A percentile compares a stretch with the other conserved stretches of the same genome.
Evolutionary conservation across 306 rosid species (phyloP).

Genomic region (Hippophae rhamnoides): DNA sequence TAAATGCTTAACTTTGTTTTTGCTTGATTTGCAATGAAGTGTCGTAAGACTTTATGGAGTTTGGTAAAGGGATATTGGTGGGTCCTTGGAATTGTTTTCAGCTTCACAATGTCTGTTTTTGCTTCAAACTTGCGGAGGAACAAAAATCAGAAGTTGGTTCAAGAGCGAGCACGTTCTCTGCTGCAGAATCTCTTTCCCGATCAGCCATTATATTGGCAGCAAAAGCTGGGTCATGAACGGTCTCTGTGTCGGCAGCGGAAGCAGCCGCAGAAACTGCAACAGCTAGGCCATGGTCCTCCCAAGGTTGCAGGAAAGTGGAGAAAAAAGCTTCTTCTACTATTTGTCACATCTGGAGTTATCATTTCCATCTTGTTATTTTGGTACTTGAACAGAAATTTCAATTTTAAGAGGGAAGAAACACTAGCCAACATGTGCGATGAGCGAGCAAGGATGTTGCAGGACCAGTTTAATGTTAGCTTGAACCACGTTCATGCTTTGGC

Average conservation of each 20-base stretch:
- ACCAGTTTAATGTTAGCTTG: constrained; percentile 91
- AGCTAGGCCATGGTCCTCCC: constrained; percentile 27
- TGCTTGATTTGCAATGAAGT: constrained; percentile 24
- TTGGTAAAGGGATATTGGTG: constrained; percentile 41
- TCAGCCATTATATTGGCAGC: constrained; percentile 13
- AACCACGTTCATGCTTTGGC: constrained; percentile 95
- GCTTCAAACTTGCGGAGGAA: constrained; percentile 32
- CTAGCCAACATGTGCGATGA: constrained; percentile 95
- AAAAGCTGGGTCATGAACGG: constrained; percentile 25
- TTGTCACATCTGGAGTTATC: constrained; percentile 39
- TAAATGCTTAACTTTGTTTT: constrained; percentile 13
- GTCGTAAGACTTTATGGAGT: constrained; percentile 21
- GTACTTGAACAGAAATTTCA: constrained; percentile 38
- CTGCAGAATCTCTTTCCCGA: constrained; percentile 19
- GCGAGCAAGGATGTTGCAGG: constrained; percentile 95
- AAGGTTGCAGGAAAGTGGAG: constrained; percentile 72
- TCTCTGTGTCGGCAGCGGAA: constrained; percentile 21
- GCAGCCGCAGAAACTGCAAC: constrained; percentile 27
- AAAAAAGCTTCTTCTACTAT: constrained; percentile 42
- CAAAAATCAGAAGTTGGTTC: constrained; percentile 29
- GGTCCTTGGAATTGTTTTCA: constrained; percentile 42
- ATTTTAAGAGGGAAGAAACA: constrained; percentile 58
- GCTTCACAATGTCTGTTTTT: constrained; percentile 33
- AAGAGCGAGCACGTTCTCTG: constrained; percentile 24
- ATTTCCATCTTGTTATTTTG: constrained; percentile 56